Conservation (phyloP, 73 alveolate species). For the Tetrahymena borealis region DNA sequence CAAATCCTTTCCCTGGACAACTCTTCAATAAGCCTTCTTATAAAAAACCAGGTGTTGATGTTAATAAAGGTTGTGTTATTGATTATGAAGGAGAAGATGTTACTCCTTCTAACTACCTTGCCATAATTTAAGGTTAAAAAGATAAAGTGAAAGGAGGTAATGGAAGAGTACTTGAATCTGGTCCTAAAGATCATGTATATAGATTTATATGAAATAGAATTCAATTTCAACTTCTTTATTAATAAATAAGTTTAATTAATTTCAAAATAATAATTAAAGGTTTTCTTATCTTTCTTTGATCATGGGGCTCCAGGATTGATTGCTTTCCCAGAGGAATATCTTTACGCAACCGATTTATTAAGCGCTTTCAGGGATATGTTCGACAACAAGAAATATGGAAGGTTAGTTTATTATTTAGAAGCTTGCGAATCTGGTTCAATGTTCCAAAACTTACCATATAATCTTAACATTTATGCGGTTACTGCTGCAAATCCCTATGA, state of each 20-base stretch:
- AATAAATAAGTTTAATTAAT: constrained; percentile 62
- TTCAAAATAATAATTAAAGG: constrained; percentile 58
- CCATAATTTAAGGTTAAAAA: constrained; percentile 26
- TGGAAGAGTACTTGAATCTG: neutral
- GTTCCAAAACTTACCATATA: constrained; percentile 57
- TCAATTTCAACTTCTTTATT: constrained; percentile 77
- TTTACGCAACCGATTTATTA: constrained; percentile 70
- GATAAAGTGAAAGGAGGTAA: neutral
- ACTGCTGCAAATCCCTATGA: constrained; percentile 94
- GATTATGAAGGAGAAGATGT: constrained; percentile 88
- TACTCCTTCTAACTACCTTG: constrained; percentile 83
- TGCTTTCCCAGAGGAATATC: constrained; percentile 78
- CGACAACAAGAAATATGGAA: constrained; percentile 70
- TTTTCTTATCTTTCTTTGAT: constrained; percentile 85
- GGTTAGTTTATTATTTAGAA: constrained; percentile 88
- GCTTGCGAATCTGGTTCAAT: constrained; percentile 98
- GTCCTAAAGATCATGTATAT: constrained; percentile 26
- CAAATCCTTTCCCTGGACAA: constrained; percentile 91
- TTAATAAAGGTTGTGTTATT: constrained; percentile 90
- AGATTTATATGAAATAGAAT: constrained; percentile 65
- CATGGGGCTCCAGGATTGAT: constrained; percentile 92
- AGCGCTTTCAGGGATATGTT: constrained; percentile 77
- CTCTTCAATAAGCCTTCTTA: constrained; percentile 82
- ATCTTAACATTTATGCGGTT: constrained; percentile 74
- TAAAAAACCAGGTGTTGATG: constrained; percentile 72